phyloP scores from a whole-genome alignment of 805 yeast species.

The Kazachstania psychrophila region DNA sequence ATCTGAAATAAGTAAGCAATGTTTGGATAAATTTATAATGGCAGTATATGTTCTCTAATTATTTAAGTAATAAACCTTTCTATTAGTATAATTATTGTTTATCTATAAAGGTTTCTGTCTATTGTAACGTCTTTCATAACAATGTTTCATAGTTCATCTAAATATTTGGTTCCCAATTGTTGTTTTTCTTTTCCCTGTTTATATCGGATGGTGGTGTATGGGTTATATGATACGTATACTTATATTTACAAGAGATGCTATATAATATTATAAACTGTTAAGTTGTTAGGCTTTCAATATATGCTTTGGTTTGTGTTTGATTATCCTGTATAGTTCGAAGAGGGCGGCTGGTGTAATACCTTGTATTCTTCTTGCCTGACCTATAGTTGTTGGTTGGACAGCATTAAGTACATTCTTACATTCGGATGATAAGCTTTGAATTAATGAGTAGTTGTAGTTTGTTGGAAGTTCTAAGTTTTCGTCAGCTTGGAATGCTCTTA shows the following conservation, averaged over 20 bases:
- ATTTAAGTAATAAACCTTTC: no score
- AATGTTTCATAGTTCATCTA: no score
- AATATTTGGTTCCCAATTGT: no score
- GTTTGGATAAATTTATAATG: no score
- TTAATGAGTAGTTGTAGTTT: constrained; percentile 48
- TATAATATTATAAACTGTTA: no score
- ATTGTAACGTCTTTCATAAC: no score
- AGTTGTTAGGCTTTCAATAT: no score
- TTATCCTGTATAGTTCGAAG: constrained; percentile 54
- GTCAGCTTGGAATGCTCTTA: constrained; percentile 75
- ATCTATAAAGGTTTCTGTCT: no score
- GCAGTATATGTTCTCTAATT: no score
- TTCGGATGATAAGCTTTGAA: constrained; percentile 66
- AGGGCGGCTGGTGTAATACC: constrained; percentile 93
- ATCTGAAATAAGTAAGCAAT: no score
- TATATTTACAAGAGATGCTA: background rate
- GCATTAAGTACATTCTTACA: constrained; percentile 58
- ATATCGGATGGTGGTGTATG: background rate
- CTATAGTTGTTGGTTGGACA: constrained; percentile 80
- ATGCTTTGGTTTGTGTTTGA: no score
- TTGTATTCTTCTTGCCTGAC: constrained; percentile 90
- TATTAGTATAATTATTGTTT: no score
- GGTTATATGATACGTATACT: background rate
- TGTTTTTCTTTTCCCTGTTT: background rate
- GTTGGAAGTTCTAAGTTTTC: constrained; percentile 66